Evolutionary conservation across 148 eudicot species (phyloP).

Genomic region (Vaccinium vitisidaea): DNA sequence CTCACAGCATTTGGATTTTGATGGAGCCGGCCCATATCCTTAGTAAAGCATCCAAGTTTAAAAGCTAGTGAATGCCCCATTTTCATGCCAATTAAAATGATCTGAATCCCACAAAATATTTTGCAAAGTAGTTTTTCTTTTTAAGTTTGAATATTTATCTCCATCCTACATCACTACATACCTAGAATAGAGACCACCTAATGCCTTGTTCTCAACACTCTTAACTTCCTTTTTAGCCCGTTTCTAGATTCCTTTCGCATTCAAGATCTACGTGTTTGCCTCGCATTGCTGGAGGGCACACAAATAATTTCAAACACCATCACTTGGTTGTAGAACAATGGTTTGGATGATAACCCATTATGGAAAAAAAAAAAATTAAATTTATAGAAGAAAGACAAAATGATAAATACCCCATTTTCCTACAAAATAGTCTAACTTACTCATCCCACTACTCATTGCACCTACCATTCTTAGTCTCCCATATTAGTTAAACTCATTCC

Average conservation of each 20-base stretch:
- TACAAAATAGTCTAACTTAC: background rate
- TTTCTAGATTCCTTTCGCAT: background rate
- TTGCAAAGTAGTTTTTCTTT: background rate
- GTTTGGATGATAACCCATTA: background rate
- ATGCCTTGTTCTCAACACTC: background rate
- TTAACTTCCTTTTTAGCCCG: background rate
- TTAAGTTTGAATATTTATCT: background rate
- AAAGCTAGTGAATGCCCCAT: background rate
- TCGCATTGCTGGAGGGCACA: background rate
- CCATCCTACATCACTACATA: background rate
- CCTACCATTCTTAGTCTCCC: background rate
- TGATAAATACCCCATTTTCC: background rate
- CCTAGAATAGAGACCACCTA: background rate
- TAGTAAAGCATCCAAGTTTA: background rate
- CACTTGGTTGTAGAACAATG: background rate
- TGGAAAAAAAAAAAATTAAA: background rate
- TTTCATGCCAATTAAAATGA: background rate
- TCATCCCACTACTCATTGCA: background rate
- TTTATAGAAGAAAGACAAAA: background rate
- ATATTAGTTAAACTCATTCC: too few relatives aligned
- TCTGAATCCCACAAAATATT: background rate
- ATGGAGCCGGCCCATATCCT: background rate
- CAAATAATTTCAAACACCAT: background rate
- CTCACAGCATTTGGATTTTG: background rate
- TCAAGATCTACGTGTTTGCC: background rate